These are phyloP conservation scores for Phytophthora vignae DNA, from an alignment of 352 stramenopile genomes.

Conservation along the genomic window DNA sequence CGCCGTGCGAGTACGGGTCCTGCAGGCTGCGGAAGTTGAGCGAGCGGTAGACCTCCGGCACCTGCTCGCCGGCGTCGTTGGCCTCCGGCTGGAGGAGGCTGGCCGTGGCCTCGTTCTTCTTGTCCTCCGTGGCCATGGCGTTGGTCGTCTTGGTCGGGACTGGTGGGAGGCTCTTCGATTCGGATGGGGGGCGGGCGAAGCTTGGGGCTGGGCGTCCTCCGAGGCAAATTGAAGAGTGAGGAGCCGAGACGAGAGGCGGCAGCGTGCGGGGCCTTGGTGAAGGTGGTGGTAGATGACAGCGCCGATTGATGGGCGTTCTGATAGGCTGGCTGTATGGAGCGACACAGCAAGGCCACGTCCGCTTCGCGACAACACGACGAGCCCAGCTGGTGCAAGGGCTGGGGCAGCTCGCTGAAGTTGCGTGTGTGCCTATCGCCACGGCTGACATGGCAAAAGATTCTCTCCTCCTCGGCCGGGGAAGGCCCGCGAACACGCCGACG, in stretches of 20 bases:
- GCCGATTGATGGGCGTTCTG: slow-evolving; percentile 3
- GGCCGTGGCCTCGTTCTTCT: slow-evolving; percentile 23
- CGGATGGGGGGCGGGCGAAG: slow-evolving; percentile 13
- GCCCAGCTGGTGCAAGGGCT: not conserved
- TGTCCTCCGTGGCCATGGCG: slow-evolving; percentile 26
- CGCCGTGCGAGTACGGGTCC: too few relatives aligned
- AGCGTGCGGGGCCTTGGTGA: not conserved
- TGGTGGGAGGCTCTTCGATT: slow-evolving; percentile 31
- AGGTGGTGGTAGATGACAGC: not conserved
- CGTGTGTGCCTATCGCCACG: not conserved
- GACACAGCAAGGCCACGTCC: slow-evolving; percentile 4
- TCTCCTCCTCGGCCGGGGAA: not conserved
- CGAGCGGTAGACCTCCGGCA: slow-evolving; percentile 71
- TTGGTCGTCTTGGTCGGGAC: slow-evolving; percentile 7
- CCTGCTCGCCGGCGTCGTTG: slow-evolving; percentile 26
- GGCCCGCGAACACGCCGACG: not conserved
- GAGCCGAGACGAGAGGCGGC: not conserved
- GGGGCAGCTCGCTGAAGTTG: not conserved
- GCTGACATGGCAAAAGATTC: slow-evolving; percentile 5
- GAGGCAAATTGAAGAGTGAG: slow-evolving; percentile 47
- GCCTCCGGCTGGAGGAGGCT: slow-evolving; percentile 44
- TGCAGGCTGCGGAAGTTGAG: slow-evolving; percentile 58
- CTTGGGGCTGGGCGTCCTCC: slow-evolving; percentile 16
- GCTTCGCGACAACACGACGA: slow-evolving; percentile 6
- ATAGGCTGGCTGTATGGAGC: slow-evolving; percentile 4